Evolutionary conservation across 805 yeast genomes (phyloP).

Genomic region (Candida maesae): DNA sequence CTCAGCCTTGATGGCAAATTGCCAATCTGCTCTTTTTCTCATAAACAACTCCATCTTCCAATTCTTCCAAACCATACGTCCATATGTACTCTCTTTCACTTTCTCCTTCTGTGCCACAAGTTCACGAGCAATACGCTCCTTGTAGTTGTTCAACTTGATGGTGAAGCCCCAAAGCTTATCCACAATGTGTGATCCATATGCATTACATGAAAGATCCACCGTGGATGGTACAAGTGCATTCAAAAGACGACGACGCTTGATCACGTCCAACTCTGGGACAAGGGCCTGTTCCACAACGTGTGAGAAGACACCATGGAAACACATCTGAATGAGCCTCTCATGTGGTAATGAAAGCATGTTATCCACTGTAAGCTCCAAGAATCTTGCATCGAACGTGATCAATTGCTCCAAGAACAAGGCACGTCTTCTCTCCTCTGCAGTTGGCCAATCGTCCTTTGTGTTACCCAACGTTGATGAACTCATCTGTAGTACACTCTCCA

Average conservation of each 20-base stretch:
- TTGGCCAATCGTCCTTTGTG: conserved; percentile 87
- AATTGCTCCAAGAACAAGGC: conserved; percentile 70
- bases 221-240: conserved; percentile 58
- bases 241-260: conserved; percentile 64
- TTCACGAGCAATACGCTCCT: conserved; percentile 79
- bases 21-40: conserved; percentile 83
- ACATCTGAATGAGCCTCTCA: conserved; percentile 67
- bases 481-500: conserved; percentile 65
- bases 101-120: conserved; percentile 53
- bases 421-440: conserved; percentile 82
- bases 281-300: conserved; percentile 78
- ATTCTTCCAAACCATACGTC: conserved; percentile 90
- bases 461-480: conserved; percentile 74
- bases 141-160: conserved; percentile 69
- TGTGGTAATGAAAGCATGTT: conserved; percentile 56
- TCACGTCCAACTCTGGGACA: conserved; percentile 42
- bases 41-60: conserved; percentile 83
- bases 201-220: conserved; percentile 67
- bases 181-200: conserved; percentile 87
- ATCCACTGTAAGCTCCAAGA: conserved; percentile 55
- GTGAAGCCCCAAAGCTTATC: conserved; percentile 84
- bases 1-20: conserved; percentile 51
- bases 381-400: conserved; percentile 60
- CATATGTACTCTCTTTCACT: conserved; percentile 83
- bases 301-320: conserved; percentile 86